Evolutionary conservation across 164 flowering plant genomes (phyloP), one percentile per base, ranked within the genome.

Genomic region (Aristolochia contorta): DNA sequence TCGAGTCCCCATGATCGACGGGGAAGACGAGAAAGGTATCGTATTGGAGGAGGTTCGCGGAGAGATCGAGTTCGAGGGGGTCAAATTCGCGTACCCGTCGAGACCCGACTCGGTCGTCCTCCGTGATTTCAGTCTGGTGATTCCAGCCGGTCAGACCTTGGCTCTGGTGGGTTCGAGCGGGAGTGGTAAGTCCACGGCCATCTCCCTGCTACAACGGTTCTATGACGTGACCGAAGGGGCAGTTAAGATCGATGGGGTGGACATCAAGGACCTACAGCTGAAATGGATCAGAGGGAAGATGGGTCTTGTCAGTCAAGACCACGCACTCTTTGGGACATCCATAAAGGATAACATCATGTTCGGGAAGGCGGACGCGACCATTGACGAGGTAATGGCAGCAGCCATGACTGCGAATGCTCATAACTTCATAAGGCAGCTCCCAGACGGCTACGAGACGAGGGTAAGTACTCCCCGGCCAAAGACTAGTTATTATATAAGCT

Each of bases 261-360:
- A 85, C 67, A 77, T 89, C 30, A 82, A 64, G 68, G 66, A 56
- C 3, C 24, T 92, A 50, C 78, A 81, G 56, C 47, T 92, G 72
- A 85, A 83, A 75, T 85, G 96, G 96, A 52, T 92, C 12, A 84
- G 96, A 64, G 74, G 70, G 56, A 72, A 85, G 58, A 92, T 92
- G 95, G 96, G 95, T 5, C 80, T 92, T 16, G 98, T 92, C 18
- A 89, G 95, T 67, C 98, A 92, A 74, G 98, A 92, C 23, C 91
- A 83, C 53, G 88, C 91, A 0, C 68, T 92, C 16, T 92, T 92
- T 54, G 98, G 89, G 54, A 84, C 96, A 21, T 78, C 91, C 0
- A 79, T 92, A 18, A 82, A 68, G 76, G 89, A 92, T 56, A 92
- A 92, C 60, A 87, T 92, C 23, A 57, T 79, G 83, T 84, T 87